These are phyloP conservation scores for Chenopodium quinoa DNA, from an alignment of 148 eudicot species.

Conservation along the genomic window DNA sequence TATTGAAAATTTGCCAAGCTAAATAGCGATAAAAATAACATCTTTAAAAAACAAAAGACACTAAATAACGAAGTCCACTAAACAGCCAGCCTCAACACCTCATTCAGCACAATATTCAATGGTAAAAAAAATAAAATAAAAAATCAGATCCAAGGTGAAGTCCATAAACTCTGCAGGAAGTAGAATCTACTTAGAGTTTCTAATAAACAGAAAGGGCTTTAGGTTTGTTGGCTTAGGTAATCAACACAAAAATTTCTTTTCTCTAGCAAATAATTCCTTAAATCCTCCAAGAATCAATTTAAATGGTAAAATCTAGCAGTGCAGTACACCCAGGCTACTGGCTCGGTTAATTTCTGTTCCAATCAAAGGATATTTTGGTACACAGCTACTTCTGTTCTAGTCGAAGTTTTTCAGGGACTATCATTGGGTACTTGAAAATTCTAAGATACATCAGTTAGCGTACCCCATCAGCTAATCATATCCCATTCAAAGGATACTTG, in stretches of 20 bases:
- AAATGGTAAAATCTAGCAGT: neutral
- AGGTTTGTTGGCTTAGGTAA: neutral
- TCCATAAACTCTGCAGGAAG: neutral
- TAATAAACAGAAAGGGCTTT: neutral
- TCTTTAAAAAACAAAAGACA: neutral
- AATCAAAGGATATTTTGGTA: neutral
- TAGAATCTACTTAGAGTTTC: neutral
- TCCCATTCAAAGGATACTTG: too few relatives aligned
- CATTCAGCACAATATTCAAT: neutral
- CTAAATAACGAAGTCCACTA: neutral
- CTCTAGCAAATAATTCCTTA: too few relatives aligned
- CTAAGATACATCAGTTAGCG: neutral
- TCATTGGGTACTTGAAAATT: neutral
- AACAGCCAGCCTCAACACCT: neutral
- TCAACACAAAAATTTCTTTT: neutral
- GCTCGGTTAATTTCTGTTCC: neutral
- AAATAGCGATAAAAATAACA: neutral
- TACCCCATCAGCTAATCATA: too few relatives aligned
- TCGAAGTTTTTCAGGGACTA: neutral
- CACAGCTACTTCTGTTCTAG: neutral
- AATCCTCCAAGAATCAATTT: neutral
- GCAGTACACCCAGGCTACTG: neutral
- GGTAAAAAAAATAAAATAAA: neutral
- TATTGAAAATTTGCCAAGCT: neutral
- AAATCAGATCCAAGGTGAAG: neutral